phyloP scores from a whole-genome alignment of 495 filamentous ascomycete genomes.

The Lasiosphaeris hirsuta region DNA sequence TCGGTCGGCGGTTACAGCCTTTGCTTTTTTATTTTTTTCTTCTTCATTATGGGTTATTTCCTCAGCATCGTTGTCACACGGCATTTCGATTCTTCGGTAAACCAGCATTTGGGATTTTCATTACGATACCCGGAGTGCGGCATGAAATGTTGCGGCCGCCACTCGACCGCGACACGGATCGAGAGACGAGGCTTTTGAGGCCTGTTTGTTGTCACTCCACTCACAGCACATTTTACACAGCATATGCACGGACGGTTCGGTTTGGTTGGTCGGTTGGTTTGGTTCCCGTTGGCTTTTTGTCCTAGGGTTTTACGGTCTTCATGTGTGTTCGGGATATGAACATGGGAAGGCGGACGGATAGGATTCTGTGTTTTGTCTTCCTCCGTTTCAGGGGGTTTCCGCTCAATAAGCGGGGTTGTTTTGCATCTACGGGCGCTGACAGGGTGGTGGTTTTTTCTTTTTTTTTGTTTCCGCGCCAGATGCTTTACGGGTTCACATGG shows the following conservation, averaged over 20 bases:
- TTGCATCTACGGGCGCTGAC: too few relatives aligned
- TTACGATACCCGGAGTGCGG: conserved; percentile 39
- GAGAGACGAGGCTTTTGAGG: neutral
- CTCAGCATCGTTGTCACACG: conserved; percentile 21
- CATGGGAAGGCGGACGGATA: neutral
- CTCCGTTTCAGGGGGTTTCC: neutral
- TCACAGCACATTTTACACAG: conserved; percentile 3
- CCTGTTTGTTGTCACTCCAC: conserved; percentile 31
- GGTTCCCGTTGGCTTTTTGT: neutral
- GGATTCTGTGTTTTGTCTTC: neutral
- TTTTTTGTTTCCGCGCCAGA: too few relatives aligned
- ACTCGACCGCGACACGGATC: neutral
- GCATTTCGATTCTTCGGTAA: conserved; percentile 24
- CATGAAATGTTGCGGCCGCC: conserved; percentile 1
- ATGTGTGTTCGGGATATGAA: neutral
- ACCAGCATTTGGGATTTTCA: conserved; percentile 15
- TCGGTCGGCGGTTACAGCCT: neutral
- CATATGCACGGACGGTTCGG: conserved; percentile 7
- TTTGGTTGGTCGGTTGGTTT: conserved; percentile 10
- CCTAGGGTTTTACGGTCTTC: neutral
- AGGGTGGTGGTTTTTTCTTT: too few relatives aligned
- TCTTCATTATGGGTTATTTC: neutral
- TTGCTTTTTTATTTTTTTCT: conserved; percentile 14
- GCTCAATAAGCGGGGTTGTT: neutral
- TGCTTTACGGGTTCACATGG: too few relatives aligned